A percentile compares a stretch with the other conserved stretches of the same genome.
Conservation (phyloP, 805 yeast species). For the Candida pseudoglaebosa region DNA sequence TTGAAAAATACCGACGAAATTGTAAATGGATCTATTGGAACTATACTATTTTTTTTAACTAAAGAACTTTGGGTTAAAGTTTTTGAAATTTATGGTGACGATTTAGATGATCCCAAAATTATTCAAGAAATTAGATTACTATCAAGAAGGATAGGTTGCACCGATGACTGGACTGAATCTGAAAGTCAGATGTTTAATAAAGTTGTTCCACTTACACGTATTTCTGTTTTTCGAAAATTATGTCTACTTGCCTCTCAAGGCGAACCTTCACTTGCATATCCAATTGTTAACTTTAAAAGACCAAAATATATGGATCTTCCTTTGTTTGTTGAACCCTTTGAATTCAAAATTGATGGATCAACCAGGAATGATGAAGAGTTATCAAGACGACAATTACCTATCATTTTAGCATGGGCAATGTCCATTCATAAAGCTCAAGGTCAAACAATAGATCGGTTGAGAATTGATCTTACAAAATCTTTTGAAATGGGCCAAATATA, state of each 20-base stretch:
- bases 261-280: slow-evolving; percentile 23
- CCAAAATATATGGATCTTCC: slow-evolving; percentile 25
- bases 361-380: slow-evolving; percentile 14
- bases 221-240: slow-evolving; percentile 16
- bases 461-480: slow-evolving; percentile 60
- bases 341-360: slow-evolving; percentile 20
- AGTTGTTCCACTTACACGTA: slow-evolving; percentile 23
- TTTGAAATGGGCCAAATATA: slow-evolving; percentile 84
- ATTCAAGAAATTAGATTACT: slow-evolving; percentile 21
- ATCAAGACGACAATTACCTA: slow-evolving; percentile 59
- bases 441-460: slow-evolving; percentile 68
- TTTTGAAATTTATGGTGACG: slow-evolving; percentile 18
- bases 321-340: slow-evolving; percentile 32
- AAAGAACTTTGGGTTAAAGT: slow-evolving; percentile 20
- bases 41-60: slow-evolving; percentile 53
- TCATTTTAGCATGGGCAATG: slow-evolving; percentile 75
- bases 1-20: slow-evolving; percentile 76
- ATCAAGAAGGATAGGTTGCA: slow-evolving; percentile 20
- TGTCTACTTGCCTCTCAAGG: slow-evolving; percentile 21
- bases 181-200: slow-evolving; percentile 14
- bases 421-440: slow-evolving; percentile 87
- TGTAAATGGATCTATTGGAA: slow-evolving; percentile 92
- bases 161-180: slow-evolving; percentile 14
- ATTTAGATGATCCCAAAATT: slow-evolving; percentile 15
- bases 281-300: slow-evolving; percentile 46